Percentiles rank a stretch among this genome's conserved stretches.
Evolutionary conservation across 805 yeast species (phyloP).

Genomic region (Yamadazyma scolyti): DNA sequence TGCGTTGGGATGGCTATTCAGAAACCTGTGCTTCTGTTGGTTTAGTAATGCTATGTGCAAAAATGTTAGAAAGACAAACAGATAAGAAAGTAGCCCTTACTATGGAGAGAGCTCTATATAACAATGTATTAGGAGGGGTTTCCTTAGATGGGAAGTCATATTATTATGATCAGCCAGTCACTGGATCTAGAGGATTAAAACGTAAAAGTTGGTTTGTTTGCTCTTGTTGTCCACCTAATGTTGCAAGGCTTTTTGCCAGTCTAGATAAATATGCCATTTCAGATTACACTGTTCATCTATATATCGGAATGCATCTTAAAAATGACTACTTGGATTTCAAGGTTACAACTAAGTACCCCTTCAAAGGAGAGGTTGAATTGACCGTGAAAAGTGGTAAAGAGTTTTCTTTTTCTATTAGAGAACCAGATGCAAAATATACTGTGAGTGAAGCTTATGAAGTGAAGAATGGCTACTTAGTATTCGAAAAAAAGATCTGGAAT

Average conservation of each 20-base stretch:
- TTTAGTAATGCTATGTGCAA: slow-evolving; percentile 14
- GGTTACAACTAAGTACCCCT: slow-evolving; percentile 12
- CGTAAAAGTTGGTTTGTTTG: slow-evolving; percentile 17
- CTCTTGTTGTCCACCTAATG: slow-evolving; percentile 24
- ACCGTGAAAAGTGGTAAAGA: slow-evolving; percentile 6
- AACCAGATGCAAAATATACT: slow-evolving; percentile 8
- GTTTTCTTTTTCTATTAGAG: slow-evolving; percentile 11
- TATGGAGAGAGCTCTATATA: slow-evolving; percentile 18
- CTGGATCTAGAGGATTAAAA: slow-evolving; percentile 8
- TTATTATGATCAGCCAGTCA: slow-evolving; percentile 17
- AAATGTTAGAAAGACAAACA: slow-evolving; percentile 12
- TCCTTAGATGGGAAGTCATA: slow-evolving; percentile 18
- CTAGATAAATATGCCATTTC: slow-evolving; percentile 15
- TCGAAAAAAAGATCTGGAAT: slow-evolving; percentile 6
- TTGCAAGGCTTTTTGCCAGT: slow-evolving; percentile 17
- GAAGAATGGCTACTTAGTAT: slow-evolving; percentile 11
- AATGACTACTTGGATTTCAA: slow-evolving; percentile 5
- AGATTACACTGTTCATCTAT: slow-evolving; percentile 11
- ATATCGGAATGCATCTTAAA: slow-evolving; percentile 10
- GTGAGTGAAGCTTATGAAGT: slow-evolving; percentile 1
- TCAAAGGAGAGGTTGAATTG: slow-evolving; percentile 9
- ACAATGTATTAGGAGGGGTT: slow-evolving; percentile 19
- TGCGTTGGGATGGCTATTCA: slow-evolving; percentile 18
- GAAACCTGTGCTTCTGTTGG: slow-evolving; percentile 24
- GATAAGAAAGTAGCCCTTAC: slow-evolving; percentile 13